phyloP scores from a whole-genome alignment of 2,329 filamentous ascomycete genomes.

The Apiospora kogelbergensis region DNA sequence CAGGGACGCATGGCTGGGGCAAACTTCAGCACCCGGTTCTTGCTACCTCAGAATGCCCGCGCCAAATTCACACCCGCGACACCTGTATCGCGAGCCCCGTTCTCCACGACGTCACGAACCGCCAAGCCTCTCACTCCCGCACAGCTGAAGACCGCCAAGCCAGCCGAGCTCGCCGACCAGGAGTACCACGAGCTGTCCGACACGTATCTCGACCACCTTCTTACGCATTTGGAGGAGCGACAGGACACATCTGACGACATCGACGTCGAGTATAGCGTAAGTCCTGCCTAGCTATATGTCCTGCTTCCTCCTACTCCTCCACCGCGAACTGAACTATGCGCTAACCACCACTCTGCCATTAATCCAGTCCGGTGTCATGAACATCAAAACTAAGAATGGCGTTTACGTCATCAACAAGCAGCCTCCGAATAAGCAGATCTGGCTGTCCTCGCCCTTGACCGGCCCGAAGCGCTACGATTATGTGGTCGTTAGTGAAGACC shows the following conservation, averaged over 20 bases:
- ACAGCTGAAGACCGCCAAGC: constrained; percentile 29
- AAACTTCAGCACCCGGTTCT: constrained; percentile 2
- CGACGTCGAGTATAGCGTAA: constrained; percentile 86
- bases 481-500: constrained; percentile 70
- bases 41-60: neutral
- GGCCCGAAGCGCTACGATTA: constrained; percentile 96
- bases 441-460: constrained; percentile 87
- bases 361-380: constrained; percentile 78
- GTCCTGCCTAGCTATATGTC: constrained; percentile 32
- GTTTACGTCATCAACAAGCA: constrained; percentile 98
- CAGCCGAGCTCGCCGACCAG: constrained; percentile 65
- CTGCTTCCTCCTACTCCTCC: constrained; percentile 8
- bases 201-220: constrained; percentile 63
- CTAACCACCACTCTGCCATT: neutral
- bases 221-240: constrained; percentile 66
- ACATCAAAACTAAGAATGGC: constrained; percentile 66
- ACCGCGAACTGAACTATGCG: neutral
- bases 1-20: constrained; percentile 12
- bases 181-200: constrained; percentile 81
- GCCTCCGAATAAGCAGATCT: constrained; percentile 95
- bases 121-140: constrained; percentile 40
- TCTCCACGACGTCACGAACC: constrained; percentile 38
- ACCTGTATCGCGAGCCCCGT: constrained; percentile 15
- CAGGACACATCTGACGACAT: constrained; percentile 74
- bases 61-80: neutral